These are phyloP conservation scores for Lachancea kluyveri DNA, from an alignment of 805 yeast species.

Conservation along the genomic window DNA sequence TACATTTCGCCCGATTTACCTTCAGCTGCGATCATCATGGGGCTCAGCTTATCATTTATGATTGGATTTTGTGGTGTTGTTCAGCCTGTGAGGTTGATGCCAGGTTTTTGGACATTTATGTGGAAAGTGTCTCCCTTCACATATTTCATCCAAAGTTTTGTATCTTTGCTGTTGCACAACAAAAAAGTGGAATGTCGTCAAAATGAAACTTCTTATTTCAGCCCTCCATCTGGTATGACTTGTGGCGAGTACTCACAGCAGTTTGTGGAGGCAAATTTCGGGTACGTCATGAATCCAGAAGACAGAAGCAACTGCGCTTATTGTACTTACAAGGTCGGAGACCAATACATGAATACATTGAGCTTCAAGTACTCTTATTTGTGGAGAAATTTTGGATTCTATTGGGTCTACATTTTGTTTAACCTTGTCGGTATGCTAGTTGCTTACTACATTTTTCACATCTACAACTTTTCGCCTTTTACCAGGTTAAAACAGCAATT, in stretches of 20 bases:
- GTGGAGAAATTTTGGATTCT: constrained; percentile 66
- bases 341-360: constrained; percentile 39
- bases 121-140: constrained; percentile 69
- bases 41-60: constrained; percentile 50
- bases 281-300: constrained; percentile 51
- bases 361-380: constrained; percentile 39
- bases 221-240: constrained; percentile 55
- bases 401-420: constrained; percentile 50
- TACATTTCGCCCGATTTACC: constrained; percentile 61
- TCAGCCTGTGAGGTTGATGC: constrained; percentile 52
- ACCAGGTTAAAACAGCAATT: no score
- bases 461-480: constrained; percentile 15
- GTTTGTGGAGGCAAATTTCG: constrained; percentile 40
- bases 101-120: constrained; percentile 84
- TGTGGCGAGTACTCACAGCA: constrained; percentile 50
- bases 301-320: constrained; percentile 45
- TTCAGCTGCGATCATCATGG: constrained; percentile 56
- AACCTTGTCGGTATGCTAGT: constrained; percentile 40
- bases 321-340: constrained; percentile 42
- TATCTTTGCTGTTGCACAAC: constrained; percentile 43
- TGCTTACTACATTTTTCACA: constrained; percentile 24
- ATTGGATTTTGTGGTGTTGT: constrained; percentile 67
- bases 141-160: constrained; percentile 56
- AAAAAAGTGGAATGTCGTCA: constrained; percentile 43
- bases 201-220: constrained; percentile 43